phyloP scores from a whole-genome alignment of 176 grass and related monocot genomes.

The Eleusine indica region DNA sequence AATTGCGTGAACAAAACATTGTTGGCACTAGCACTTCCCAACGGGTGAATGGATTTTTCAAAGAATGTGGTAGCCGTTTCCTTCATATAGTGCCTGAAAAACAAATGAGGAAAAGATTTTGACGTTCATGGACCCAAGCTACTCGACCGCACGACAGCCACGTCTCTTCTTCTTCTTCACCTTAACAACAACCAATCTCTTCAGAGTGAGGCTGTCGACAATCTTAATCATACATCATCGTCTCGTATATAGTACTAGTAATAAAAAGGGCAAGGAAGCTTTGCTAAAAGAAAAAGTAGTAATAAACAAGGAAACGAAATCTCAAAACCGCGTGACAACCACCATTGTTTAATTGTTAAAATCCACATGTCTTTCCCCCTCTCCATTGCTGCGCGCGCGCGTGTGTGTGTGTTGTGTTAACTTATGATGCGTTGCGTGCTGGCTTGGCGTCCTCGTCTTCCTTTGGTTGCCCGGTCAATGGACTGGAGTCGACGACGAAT shows the following conservation, averaged over 20 bases:
- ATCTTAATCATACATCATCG: too few relatives aligned
- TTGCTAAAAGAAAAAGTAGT: too few relatives aligned
- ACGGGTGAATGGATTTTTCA: too few relatives aligned
- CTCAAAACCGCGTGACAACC: conserved; percentile 43
- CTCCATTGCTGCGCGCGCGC: neutral
- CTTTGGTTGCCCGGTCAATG: conserved; percentile 45
- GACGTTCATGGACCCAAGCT: neutral
- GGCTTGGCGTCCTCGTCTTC: neutral
- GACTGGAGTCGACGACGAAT: neutral
- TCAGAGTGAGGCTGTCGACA: too few relatives aligned
- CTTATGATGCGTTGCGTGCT: neutral
- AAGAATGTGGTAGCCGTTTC: neutral
- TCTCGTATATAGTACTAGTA: neutral
- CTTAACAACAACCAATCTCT: neutral
- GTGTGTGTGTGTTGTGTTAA: too few relatives aligned
- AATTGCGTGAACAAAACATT: too few relatives aligned
- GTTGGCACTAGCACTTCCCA: too few relatives aligned
- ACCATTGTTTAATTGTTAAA: neutral
- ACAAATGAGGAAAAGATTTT: neutral
- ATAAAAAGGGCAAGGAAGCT: too few relatives aligned
- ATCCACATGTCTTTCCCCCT: neutral
- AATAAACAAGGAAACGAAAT: neutral
- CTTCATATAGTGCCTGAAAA: neutral
- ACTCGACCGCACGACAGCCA: neutral
- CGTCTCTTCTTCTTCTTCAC: neutral